phyloP scores from a whole-genome alignment of 1,284 basidiomycete species.

The Phenoliferia sp. region DNA sequence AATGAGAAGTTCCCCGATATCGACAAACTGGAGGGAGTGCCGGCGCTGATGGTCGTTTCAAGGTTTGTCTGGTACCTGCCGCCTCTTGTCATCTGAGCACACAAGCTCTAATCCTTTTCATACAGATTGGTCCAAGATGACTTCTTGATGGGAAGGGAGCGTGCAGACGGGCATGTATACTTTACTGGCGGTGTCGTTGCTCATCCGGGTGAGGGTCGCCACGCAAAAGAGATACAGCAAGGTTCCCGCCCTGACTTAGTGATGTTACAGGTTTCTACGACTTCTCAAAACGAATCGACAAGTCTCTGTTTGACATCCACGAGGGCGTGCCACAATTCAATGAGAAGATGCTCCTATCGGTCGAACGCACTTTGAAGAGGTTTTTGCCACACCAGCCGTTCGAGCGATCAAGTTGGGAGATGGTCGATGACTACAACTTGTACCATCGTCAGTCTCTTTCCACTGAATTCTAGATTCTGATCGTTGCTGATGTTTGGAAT shows the following conservation, averaged over 20 bases:
- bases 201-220: conserved; percentile 41
- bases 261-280: conserved; percentile 42
- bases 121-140: conserved; percentile 46
- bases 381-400: conserved; percentile 45
- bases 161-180: conserved; percentile 45
- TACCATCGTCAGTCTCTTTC: conserved; percentile 30
- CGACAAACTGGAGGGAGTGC: conserved; percentile 34
- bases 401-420: conserved; percentile 48
- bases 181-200: conserved; percentile 46
- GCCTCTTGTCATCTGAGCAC: neutral
- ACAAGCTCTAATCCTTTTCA: neutral
- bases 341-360: conserved; percentile 45
- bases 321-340: conserved; percentile 47
- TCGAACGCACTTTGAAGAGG: conserved; percentile 47
- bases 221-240: too few species aligned
- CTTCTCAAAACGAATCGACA: conserved; percentile 45
- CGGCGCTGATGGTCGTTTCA: conserved; percentile 41
- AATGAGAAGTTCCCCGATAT: conserved; percentile 33
- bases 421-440: conserved; percentile 46
- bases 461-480: neutral
- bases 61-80: conserved; percentile 25
- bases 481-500: neutral
- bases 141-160: conserved; percentile 46
- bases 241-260: too few species aligned
- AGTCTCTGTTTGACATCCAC: conserved; percentile 43